These are phyloP conservation scores for Farysia itapuensis DNA, from an alignment of 1,284 basidiomycete genomes.

Conservation along the genomic window DNA sequence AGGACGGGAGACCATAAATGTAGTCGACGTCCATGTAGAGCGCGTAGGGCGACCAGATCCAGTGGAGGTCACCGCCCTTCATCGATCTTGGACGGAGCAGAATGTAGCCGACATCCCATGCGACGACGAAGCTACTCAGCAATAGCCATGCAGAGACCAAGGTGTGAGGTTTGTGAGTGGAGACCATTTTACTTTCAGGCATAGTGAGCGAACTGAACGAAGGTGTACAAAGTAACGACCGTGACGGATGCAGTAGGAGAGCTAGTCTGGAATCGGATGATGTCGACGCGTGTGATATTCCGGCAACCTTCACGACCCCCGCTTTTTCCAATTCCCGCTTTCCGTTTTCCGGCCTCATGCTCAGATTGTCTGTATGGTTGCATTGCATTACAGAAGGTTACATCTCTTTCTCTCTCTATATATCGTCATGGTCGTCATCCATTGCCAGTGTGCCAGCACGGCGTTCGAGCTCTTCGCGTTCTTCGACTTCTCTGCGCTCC, in stretches of 20 bases:
- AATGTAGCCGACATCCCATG: slow-evolving; percentile 50
- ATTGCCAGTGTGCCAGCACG: slow-evolving; percentile 25
- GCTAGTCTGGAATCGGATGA: no score
- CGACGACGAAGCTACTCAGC: slow-evolving; percentile 29
- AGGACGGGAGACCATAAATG: slow-evolving; percentile 73
- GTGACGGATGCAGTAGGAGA: no score
- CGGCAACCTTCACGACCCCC: no score
- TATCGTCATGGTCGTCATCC: slow-evolving; percentile 42
- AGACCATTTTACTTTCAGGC: neutral
- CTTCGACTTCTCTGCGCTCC: slow-evolving; percentile 45
- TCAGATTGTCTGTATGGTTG: no score
- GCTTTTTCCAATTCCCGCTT: no score
- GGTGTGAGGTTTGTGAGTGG: slow-evolving; percentile 14
- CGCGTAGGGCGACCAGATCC: slow-evolving; percentile 30
- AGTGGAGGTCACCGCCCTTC: slow-evolving; percentile 62
- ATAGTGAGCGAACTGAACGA: neutral
- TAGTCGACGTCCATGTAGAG: slow-evolving; percentile 74
- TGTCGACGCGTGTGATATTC: no score
- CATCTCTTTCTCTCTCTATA: no score
- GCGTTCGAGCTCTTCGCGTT: slow-evolving; percentile 18
- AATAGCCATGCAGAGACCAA: slow-evolving; percentile 32
- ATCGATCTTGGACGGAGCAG: slow-evolving; percentile 41
- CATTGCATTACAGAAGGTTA: no score
- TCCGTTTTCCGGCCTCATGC: no score
- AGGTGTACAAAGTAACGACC: neutral